phyloP scores from a whole-genome alignment of 2,329 filamentous ascomycete genomes.

The Alternaria hordeiaustralica region DNA sequence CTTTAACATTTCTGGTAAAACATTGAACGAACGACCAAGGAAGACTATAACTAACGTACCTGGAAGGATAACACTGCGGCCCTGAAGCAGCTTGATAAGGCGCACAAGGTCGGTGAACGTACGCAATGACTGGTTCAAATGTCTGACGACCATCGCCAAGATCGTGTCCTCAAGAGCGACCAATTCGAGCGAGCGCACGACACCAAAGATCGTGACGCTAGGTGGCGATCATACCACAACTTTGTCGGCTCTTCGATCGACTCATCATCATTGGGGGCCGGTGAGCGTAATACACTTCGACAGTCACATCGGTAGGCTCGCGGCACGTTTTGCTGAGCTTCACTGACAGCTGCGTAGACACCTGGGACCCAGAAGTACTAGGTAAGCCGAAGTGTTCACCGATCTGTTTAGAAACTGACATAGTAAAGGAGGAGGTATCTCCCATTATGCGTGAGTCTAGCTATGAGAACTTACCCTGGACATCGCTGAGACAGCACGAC shows the following conservation, averaged over 20 bases:
- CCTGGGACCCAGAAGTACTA: constrained; percentile 62
- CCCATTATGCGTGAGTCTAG: constrained; percentile 62
- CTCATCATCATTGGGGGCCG: constrained; percentile 58
- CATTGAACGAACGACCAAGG: not conserved
- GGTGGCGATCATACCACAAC: constrained; percentile 66
- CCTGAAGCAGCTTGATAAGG: constrained; percentile 59
- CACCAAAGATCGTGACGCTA: constrained; percentile 60
- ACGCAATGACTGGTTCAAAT: not conserved
- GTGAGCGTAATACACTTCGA: constrained; percentile 67
- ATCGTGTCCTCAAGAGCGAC: constrained; percentile 56
- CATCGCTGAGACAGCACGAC: constrained; percentile 2
- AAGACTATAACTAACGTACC: not conserved
- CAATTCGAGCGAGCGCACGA: constrained; percentile 53
- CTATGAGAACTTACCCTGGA: not conserved
- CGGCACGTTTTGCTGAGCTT: not conserved
- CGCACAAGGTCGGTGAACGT: constrained; percentile 54
- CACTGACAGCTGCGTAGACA: constrained; percentile 50
- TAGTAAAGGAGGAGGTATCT: constrained; percentile 61
- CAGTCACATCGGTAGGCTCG: constrained; percentile 54
- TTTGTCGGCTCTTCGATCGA: constrained; percentile 59
- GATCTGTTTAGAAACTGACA: constrained; percentile 5
- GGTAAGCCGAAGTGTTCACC: constrained; percentile 40
- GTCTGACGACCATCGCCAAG: constrained; percentile 26
- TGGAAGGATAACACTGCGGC: constrained; percentile 61
- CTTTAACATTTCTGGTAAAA: constrained; percentile 56